phyloP scores from a whole-genome alignment of 192 early-diverging fungal genomes.

The Coemansia sp. region DNA sequence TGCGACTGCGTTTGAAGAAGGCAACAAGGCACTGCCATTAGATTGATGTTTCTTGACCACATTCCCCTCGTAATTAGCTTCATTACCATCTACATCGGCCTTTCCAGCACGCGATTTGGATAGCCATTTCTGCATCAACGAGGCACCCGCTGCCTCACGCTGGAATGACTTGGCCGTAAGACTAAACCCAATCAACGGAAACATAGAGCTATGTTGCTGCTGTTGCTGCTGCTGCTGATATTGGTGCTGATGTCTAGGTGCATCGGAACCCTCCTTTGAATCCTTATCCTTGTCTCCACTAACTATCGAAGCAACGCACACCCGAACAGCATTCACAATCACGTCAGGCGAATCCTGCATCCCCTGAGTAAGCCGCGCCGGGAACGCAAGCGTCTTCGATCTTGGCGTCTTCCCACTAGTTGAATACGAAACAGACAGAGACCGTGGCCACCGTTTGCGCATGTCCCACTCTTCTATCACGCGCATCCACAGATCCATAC shows the following conservation, averaged over 20 bases:
- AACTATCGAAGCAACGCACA: constrained; percentile 24
- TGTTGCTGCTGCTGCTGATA: no score
- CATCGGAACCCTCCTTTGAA: not conserved
- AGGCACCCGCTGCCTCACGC: constrained; percentile 35
- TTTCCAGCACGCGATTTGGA: constrained; percentile 3
- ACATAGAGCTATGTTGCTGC: constrained; percentile 6
- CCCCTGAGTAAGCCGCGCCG: constrained; percentile 18
- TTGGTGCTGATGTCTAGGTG: not conserved
- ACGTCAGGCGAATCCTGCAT: constrained; percentile 27
- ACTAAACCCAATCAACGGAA: constrained; percentile 33
- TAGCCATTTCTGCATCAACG: constrained; percentile 50
- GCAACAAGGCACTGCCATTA: no score
- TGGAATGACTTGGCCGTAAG: constrained; percentile 42
- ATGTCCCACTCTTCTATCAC: constrained; percentile 48
- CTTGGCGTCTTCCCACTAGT: constrained; percentile 8
- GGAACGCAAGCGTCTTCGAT: constrained; percentile 36
- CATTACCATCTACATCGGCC: not conserved
- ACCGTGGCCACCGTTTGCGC: constrained; percentile 44
- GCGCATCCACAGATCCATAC: constrained; percentile 49
- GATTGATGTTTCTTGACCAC: no score
- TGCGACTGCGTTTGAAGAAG: no score
- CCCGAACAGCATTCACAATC: constrained; percentile 21
- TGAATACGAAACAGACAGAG: constrained; percentile 33
- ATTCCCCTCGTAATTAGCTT: no score
- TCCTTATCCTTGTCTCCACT: not conserved